phyloP scores from a whole-genome alignment of 1,139 yeast genomes.

The Pichia sp. region DNA sequence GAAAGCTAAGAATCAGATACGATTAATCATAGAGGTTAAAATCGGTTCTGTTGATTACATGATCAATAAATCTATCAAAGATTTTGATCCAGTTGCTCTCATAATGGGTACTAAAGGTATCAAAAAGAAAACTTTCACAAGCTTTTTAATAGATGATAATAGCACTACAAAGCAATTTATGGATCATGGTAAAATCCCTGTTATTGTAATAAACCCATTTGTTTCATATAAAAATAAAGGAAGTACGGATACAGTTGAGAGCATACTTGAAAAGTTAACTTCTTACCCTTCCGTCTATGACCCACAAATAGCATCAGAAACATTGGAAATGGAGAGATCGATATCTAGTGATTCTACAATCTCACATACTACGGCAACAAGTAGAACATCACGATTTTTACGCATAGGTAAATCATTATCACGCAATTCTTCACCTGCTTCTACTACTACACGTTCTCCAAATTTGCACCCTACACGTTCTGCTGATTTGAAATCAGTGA shows the following conservation, averaged over 20 bases:
- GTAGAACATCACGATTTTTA: slow-evolving; percentile 23
- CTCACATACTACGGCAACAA: not conserved
- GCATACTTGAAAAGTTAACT: slow-evolving; percentile 9
- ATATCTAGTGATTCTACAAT: slow-evolving; percentile 1
- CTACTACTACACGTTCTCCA: slow-evolving; percentile 2
- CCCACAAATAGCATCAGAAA: slow-evolving; percentile 5
- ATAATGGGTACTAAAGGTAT: slow-evolving; percentile 55
- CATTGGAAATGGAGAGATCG: slow-evolving; percentile 13
- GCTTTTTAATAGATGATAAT: slow-evolving; percentile 35
- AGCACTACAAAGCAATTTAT: slow-evolving; percentile 56
- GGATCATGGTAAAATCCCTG: slow-evolving; percentile 63
- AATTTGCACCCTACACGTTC: not conserved
- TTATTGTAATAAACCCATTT: slow-evolving; percentile 55
- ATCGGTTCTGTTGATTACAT: slow-evolving; percentile 55
- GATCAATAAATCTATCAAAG: slow-evolving; percentile 48
- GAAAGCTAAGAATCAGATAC: slow-evolving; percentile 30
- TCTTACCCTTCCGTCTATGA: slow-evolving; percentile 16
- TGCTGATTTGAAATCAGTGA: not conserved
- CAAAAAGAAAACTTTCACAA: slow-evolving; percentile 37
- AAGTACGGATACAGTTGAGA: not conserved
- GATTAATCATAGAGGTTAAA: slow-evolving; percentile 52
- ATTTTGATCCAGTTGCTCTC: slow-evolving; percentile 59
- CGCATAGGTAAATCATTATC: slow-evolving; percentile 16
- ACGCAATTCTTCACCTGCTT: slow-evolving; percentile 16
- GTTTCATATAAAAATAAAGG: slow-evolving; percentile 29